Base-by-base conservation (phyloP, 1,139 yeast genomes). In the Eremothecium sinecaudum region DNA sequence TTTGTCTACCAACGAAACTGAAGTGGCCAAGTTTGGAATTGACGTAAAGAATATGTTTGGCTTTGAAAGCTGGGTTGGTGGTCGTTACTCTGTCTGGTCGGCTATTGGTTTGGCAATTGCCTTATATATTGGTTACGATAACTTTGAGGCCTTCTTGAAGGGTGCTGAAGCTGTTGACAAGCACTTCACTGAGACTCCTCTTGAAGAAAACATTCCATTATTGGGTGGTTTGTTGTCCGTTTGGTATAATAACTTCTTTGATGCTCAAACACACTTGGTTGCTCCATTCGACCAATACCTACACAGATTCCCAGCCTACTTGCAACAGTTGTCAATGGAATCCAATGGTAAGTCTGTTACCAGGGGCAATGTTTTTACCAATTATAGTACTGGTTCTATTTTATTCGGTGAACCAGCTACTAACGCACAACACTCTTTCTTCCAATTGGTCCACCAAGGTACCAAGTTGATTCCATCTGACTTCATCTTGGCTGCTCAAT, bases 371-470 rank as follows among this genome's bases (percentile, higher is more conserved):
- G 79, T 75, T 44, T 84, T 80, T 67, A 83, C 94, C 57, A 76
- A 79, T 67, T 90, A 90, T 71, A 87, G 92, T 58, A 87, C 97
- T 33, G 98, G 98, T 48, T 71, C 94, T 40, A 86, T 90, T 45
- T 69, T 90, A 56, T 90, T 90, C 57, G 98, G 98, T 58, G 98
- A 90, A 69, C 98, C 98, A 56, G 93, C 95, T 43, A 90, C 98
- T 46, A 90, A 90, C 63, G 93, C 98, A 39, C 98, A 90, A 69
- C 98, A 90, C 68, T 87, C 97, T 24, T 90, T 90, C 79, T 90
- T 90, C 90, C 98, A 90, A 68, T 76, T 90, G 65, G 94, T 90
- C 41, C 98, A 90, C 67, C 98, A 90, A 69, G 98, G 98, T 59
- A 86, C 98, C 48, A 90, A 90, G 70, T 70, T 87, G 61, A 90